Evolutionary conservation across 805 yeast genomes (phyloP), one percentile per base, ranked within the genome.

Genomic region (Wilhelminamyces savonicus): DNA sequence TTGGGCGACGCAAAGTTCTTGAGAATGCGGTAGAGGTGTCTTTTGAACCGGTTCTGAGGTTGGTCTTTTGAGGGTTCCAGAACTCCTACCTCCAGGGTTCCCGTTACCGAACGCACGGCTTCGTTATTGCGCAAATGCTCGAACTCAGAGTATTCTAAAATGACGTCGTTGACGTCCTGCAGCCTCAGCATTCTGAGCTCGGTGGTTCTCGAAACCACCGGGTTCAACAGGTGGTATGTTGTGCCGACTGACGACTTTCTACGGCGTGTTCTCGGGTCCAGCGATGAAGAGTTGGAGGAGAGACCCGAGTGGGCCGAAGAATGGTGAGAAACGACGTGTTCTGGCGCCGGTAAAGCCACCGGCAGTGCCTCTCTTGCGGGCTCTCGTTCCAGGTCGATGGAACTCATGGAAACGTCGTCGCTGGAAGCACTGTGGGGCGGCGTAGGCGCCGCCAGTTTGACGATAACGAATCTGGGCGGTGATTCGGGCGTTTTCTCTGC

Each of bases 1-100:
- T 78, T 82, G 0, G 95, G 94, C 19, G 87, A 67, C 18, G 61
- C 41, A 33, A 79, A 74, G 50, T 79, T 82, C 30, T 71, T 59
- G 32, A 57, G 60, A 4, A 59, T 43, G 0, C 55, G 18, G 29
- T 39, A 43, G 26, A 23, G 8, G 19, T 6, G 8, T 8, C 11
- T 21, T 5, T 7, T 6, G 23, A 10, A 11, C 13, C 23, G 6
- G n/a, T 21, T 21, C n/a, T 7, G n/a, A 7, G 7, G n/a, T 11
- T 21, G n/a, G n/a, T 6, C 23, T 5, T 11, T 5, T 6, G 23
- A 7, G 19, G 23, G 17, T 15, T 19, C 30, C 13, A 22, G 30
- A 8, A 44, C 36, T 8, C 45, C 50, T n/a, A 48, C 30, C 16
- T 50, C 56, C 26, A 49, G 38, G 5, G 52, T 36, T 3, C 44